These are phyloP conservation scores for Aspergillus transmontanensis DNA, from an alignment of 2,329 filamentous ascomycete genomes.

Conservation along the genomic window DNA sequence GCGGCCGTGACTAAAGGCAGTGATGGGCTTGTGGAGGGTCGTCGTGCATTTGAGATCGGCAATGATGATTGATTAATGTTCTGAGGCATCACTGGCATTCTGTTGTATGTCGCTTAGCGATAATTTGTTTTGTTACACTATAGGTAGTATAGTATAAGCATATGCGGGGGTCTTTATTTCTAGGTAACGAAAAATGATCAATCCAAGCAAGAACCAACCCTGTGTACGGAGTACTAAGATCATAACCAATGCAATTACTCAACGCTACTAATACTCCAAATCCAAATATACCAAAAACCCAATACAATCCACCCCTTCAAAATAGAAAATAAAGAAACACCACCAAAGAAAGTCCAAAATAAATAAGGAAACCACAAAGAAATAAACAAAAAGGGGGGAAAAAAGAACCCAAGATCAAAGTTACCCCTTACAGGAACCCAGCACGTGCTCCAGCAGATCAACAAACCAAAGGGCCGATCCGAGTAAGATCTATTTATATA, in stretches of 20 bases:
- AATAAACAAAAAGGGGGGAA: not conserved
- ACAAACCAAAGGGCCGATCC: not conserved
- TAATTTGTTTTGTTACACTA: not conserved
- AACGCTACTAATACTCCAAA: too few species aligned
- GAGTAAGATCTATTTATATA: not conserved
- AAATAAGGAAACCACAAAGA: too few species aligned
- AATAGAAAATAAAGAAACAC: not conserved
- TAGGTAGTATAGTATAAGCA: conserved; percentile 1
- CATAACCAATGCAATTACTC: not conserved
- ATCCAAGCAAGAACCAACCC: not conserved
- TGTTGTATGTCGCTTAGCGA: not conserved
- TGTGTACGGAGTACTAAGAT: not conserved
- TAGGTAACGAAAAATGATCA: not conserved
- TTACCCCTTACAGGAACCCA: not conserved
- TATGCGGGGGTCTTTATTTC: not conserved
- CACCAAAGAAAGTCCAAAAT: not conserved
- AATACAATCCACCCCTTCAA: not conserved
- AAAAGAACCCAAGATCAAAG: not conserved
- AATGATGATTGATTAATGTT: not conserved
- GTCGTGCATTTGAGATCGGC: conserved; percentile 64
- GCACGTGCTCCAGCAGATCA: not conserved
- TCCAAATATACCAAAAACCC: too few species aligned
- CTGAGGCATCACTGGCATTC: not conserved
- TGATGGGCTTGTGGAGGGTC: conserved; percentile 81
- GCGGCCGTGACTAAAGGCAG: conserved; percentile 72